Percentiles rank a stretch among this genome's conserved stretches.
phyloP scores from a whole-genome alignment of 2,329 filamentous ascomycete genomes.

The Nemania sp. region DNA sequence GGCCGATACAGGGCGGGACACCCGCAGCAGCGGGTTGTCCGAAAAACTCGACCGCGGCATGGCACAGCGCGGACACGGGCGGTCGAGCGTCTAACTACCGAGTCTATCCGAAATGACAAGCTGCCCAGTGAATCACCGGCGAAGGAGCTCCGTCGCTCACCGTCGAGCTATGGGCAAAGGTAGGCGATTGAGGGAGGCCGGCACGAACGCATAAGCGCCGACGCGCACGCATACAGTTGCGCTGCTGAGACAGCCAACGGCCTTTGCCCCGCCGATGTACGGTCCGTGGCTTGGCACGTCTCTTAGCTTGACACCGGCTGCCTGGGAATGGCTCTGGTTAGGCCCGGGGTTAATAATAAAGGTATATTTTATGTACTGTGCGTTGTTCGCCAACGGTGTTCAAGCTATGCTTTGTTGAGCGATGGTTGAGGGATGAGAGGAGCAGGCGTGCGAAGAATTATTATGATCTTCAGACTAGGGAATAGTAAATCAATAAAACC shows the following conservation, averaged over 20 bases:
- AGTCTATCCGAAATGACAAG: neutral
- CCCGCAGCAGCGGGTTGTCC: slow-evolving; percentile 64
- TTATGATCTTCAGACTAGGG: no score
- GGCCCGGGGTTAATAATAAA: no score
- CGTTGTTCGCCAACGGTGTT: neutral
- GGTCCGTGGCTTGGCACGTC: slow-evolving; percentile 10
- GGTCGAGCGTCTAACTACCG: neutral
- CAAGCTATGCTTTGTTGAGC: neutral
- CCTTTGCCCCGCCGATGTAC: slow-evolving; percentile 16
- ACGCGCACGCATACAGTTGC: slow-evolving; percentile 12
- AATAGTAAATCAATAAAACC: neutral
- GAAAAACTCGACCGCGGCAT: slow-evolving; percentile 49
- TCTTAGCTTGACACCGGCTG: slow-evolving; percentile 15
- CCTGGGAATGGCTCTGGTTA: slow-evolving; percentile 1
- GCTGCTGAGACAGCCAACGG: slow-evolving; percentile 5
- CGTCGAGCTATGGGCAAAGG: neutral
- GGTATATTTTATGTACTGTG: no score
- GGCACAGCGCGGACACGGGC: neutral
- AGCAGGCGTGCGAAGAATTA: no score
- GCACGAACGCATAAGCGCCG: slow-evolving; percentile 9
- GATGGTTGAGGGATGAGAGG: neutral
- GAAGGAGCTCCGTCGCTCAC: neutral
- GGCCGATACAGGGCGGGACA: slow-evolving; percentile 77
- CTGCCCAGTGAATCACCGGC: neutral
- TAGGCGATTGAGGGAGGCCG: neutral